Conservation (phyloP, 2,329 filamentous ascomycete species). For the Sporothrix brasiliensis region DNA sequence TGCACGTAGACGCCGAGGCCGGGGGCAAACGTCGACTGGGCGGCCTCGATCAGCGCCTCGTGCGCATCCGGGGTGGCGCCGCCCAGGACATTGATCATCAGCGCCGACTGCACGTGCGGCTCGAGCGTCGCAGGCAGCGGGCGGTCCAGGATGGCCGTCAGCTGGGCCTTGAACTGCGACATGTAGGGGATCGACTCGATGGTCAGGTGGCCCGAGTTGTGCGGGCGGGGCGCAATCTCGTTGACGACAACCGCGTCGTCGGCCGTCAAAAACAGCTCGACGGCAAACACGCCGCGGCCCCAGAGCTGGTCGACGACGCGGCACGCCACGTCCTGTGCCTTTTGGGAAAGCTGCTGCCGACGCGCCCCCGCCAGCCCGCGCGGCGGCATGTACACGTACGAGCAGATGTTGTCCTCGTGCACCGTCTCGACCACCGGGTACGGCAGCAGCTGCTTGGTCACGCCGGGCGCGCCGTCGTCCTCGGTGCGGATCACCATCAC, state of each 20-base stretch:
- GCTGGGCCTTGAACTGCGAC: constrained; percentile 91
- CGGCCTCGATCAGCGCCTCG: constrained; percentile 51
- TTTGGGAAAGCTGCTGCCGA: constrained; percentile 58
- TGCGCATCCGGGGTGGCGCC: constrained; percentile 69
- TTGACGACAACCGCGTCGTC: constrained; percentile 76
- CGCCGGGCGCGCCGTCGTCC: constrained; percentile 55
- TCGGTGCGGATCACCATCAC: constrained; percentile 95
- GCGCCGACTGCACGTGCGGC: constrained; percentile 63
- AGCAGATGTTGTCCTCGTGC: constrained; percentile 94
- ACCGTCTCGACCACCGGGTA: constrained; percentile 94
- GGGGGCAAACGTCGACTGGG: constrained; percentile 48
- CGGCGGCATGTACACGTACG: constrained; percentile 81
- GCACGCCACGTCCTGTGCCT: constrained; percentile 75
- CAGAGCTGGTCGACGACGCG: constrained; percentile 78
- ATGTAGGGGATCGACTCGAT: constrained; percentile 86
- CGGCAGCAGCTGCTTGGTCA: constrained; percentile 59
- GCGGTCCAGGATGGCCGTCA: constrained; percentile 77
- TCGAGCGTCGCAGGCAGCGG: constrained; percentile 58
- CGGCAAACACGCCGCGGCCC: constrained; percentile 92
- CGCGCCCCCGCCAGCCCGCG: constrained; percentile 58
- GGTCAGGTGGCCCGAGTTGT: constrained; percentile 94
- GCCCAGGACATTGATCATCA: constrained; percentile 82
- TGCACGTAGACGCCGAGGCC: constrained; percentile 65
- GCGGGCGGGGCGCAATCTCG: constrained; percentile 78
- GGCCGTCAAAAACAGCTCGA: constrained; percentile 88